Conservation (phyloP, 2,329 filamentous ascomycete species). For the Phyllosticta citribraziliensis region DNA sequence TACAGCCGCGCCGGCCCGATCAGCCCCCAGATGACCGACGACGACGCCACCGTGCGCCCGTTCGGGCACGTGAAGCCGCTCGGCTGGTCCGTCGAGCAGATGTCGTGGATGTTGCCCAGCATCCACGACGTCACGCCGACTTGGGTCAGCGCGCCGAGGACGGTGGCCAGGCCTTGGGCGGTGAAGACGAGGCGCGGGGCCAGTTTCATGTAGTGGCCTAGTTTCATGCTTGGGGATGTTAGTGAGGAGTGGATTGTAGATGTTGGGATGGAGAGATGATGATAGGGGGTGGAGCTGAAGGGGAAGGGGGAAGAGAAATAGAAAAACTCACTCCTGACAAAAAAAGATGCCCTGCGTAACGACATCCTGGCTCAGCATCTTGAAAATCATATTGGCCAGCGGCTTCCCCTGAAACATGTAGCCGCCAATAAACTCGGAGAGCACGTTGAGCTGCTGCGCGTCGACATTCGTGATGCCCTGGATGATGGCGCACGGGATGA, state of each 20-base stretch:
- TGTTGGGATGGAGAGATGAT: no score
- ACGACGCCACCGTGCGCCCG: slow-evolving; percentile 55
- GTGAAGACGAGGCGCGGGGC: slow-evolving; percentile 58
- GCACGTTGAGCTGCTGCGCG: slow-evolving; percentile 46
- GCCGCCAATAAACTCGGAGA: slow-evolving; percentile 46
- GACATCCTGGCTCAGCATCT: slow-evolving; percentile 12
- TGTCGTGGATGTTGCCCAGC: slow-evolving; percentile 46
- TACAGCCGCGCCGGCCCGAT: slow-evolving; percentile 65
- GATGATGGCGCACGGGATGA: slow-evolving; percentile 9
- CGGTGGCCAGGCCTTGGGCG: slow-evolving; percentile 55
- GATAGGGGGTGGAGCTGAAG: no score
- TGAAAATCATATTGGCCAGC: slow-evolving; percentile 53
- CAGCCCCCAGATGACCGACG: slow-evolving; percentile 52
- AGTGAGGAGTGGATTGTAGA: no score
- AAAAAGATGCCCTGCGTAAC: slow-evolving; percentile 10
- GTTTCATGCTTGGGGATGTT: slow-evolving; percentile 9
- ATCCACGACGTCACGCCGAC: slow-evolving; percentile 53
- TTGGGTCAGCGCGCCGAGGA: slow-evolving; percentile 58
- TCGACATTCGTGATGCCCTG: slow-evolving; percentile 10
- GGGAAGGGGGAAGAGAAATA: no score
- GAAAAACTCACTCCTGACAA: not conserved
- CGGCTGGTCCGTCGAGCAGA: slow-evolving; percentile 42
- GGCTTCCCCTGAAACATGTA: slow-evolving; percentile 64
- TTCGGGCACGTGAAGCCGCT: slow-evolving; percentile 46
- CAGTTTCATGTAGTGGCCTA: slow-evolving; percentile 44